phyloP scores from a whole-genome alignment of 805 yeast genomes.

The Trichomonascus vanleenenianus region DNA sequence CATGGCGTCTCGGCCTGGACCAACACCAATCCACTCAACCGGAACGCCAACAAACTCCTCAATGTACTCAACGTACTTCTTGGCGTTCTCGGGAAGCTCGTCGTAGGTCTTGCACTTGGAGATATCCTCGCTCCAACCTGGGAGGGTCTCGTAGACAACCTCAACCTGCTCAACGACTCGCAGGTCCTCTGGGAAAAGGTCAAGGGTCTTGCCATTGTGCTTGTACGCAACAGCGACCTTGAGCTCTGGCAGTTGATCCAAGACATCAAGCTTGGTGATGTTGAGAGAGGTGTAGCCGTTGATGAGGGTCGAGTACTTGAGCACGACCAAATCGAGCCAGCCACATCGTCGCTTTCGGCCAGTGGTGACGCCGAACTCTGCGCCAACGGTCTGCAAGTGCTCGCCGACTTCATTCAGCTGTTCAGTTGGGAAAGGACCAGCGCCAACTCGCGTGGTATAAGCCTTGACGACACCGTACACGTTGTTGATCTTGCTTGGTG shows the following conservation, averaged over 20 bases:
- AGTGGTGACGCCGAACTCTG: conserved; percentile 95
- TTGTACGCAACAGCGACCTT: conserved; percentile 81
- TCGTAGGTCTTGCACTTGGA: conserved; percentile 59
- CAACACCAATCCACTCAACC: conserved; percentile 96
- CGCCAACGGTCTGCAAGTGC: conserved; percentile 82
- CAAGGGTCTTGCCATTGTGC: conserved; percentile 65
- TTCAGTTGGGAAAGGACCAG: conserved; percentile 98
- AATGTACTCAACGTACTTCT: conserved; percentile 74
- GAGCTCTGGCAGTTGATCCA: conserved; percentile 83
- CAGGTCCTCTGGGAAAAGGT: conserved; percentile 90
- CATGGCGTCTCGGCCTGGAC: conserved; percentile 95
- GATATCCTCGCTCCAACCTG: conserved; percentile 90
- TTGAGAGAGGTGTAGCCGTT: conserved; percentile 93
- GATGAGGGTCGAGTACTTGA: conserved; percentile 82
- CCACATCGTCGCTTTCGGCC: conserved; percentile 99
- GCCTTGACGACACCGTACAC: conserved; percentile 97
- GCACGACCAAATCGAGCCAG: conserved; percentile 94
- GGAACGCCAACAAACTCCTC: conserved; percentile 81
- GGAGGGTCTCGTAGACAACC: conserved; percentile 82
- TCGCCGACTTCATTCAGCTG: conserved; percentile 85
- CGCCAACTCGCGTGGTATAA: conserved; percentile 97
- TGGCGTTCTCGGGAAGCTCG: conserved; percentile 83
- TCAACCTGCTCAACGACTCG: conserved; percentile 77
- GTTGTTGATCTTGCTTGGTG: conserved; percentile 77
- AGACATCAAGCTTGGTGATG: conserved; percentile 91